Conservation (phyloP, 768 basidiomycete species). For the Cyclocybe cylindracea region DNA sequence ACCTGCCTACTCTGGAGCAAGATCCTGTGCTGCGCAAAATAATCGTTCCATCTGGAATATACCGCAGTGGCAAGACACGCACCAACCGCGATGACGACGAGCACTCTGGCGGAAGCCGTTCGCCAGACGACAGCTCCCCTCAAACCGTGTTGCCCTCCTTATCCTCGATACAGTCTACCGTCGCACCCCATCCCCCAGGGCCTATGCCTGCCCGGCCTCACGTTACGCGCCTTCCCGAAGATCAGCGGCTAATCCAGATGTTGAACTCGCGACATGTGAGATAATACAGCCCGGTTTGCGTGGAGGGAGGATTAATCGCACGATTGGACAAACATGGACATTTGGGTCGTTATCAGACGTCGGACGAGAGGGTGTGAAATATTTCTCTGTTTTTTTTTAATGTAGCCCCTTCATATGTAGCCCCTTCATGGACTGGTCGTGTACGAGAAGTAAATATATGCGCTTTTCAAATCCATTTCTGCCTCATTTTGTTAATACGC, state of each 20-base stretch:
- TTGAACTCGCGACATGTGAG: conserved; percentile 43
- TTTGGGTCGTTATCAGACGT: background rate
- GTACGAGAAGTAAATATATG: no score
- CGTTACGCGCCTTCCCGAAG: conserved; percentile 49
- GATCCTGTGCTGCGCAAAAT: conserved; percentile 45
- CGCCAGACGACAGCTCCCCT: conserved; percentile 16
- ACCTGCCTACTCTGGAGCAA: conserved; percentile 47
- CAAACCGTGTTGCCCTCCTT: conserved; percentile 40
- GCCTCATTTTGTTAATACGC: no score
- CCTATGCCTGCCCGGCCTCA: conserved; percentile 24
- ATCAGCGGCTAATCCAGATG: conserved; percentile 62
- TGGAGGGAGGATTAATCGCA: background rate
- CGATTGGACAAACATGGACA: background rate
- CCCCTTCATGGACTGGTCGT: no score
- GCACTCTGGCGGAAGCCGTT: conserved; percentile 9
- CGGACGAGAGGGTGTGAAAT: no score
- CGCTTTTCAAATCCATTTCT: no score
- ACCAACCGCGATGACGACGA: conserved; percentile 37
- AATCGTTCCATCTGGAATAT: conserved; percentile 47
- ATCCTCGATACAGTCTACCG: conserved; percentile 34
- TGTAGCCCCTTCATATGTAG: no score
- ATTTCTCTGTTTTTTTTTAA: no score
- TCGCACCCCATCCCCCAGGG: conserved; percentile 27
- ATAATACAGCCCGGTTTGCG: conserved; percentile 7
- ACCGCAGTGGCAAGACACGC: conserved; percentile 45